Conservation (phyloP, 106 monocot genomes). For the Dactylorhiza incarnata region DNA sequence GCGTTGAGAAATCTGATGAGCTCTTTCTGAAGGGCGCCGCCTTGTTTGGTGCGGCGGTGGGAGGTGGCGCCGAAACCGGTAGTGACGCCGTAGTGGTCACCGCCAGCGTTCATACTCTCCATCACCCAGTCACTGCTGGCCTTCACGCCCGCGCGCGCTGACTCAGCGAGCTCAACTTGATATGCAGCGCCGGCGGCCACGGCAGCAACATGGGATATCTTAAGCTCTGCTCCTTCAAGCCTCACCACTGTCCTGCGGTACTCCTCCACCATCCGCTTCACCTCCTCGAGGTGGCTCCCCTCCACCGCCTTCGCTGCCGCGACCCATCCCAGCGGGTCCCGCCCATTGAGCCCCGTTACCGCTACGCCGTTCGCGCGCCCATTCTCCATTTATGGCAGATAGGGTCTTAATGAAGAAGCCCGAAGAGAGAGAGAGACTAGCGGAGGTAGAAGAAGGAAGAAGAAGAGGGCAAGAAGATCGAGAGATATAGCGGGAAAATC, state of each 20-base stretch:
- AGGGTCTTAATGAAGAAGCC: too few relatives aligned
- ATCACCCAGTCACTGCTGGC: constrained; percentile 35
- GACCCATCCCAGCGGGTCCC: constrained; percentile 11
- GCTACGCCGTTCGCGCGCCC: too few relatives aligned
- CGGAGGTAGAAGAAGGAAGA: too few relatives aligned
- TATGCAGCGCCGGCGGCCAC: constrained; percentile 3
- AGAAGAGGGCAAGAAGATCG: too few relatives aligned
- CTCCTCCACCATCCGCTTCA: constrained; percentile 15
- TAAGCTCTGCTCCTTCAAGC: background rate
- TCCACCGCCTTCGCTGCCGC: constrained; percentile 9
- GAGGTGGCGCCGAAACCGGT: constrained; percentile 66
- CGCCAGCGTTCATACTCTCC: constrained; percentile 28
- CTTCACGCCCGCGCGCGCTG: constrained; percentile 11
- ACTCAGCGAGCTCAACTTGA: constrained; percentile 13
- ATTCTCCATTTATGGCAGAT: too few relatives aligned
- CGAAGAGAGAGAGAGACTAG: too few relatives aligned
- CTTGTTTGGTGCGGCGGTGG: constrained; percentile 47
- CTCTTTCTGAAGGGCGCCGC: constrained; percentile 28
- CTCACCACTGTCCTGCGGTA: background rate
- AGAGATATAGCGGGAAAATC: too few relatives aligned
- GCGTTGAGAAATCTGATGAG: constrained; percentile 45
- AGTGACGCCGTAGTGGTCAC: constrained; percentile 56
- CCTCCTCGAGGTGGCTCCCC: constrained; percentile 20
- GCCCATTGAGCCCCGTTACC: too few relatives aligned
- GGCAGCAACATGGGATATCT: constrained; percentile 7